These are phyloP conservation scores for Eustoma russellianum DNA, from an alignment of 257 asterid genomes.

Conservation along the genomic window DNA sequence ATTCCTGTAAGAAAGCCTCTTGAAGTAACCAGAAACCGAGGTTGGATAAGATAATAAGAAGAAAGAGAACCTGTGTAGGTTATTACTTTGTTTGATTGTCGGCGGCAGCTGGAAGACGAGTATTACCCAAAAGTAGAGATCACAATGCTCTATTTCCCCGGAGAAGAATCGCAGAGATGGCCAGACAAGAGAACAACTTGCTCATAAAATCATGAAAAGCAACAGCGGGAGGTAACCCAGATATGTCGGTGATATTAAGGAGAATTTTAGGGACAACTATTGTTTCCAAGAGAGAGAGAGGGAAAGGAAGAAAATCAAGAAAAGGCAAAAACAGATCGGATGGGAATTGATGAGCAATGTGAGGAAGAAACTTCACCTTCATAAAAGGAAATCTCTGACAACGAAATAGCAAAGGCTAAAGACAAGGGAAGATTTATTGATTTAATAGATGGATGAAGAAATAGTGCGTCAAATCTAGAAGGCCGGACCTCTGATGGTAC, in stretches of 20 bases:
- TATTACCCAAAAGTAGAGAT: background rate
- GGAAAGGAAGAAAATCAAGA: background rate
- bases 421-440: background rate
- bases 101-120: too few species aligned
- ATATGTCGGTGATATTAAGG: too few species aligned
- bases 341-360: constrained; percentile 4
- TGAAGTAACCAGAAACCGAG: too few species aligned
- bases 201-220: constrained; percentile 1
- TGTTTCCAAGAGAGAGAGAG: background rate
- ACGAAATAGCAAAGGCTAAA: background rate
- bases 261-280: too few species aligned
- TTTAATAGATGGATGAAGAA: background rate
- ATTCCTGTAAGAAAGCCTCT: background rate
- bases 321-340: constrained; percentile 2
- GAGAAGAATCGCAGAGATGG: background rate
- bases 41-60: too few species aligned
- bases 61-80: too few species aligned
- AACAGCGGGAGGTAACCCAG: background rate
- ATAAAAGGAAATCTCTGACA: background rate
- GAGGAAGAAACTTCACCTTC: background rate
- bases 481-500: background rate
- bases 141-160: constrained; percentile 7
- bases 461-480: constrained; percentile 4
- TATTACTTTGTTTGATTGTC: too few species aligned
- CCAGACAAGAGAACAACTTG: background rate